Evolutionary conservation across 495 filamentous ascomycete genomes (phyloP).

Genomic region (Aspergillus cavernicola): DNA sequence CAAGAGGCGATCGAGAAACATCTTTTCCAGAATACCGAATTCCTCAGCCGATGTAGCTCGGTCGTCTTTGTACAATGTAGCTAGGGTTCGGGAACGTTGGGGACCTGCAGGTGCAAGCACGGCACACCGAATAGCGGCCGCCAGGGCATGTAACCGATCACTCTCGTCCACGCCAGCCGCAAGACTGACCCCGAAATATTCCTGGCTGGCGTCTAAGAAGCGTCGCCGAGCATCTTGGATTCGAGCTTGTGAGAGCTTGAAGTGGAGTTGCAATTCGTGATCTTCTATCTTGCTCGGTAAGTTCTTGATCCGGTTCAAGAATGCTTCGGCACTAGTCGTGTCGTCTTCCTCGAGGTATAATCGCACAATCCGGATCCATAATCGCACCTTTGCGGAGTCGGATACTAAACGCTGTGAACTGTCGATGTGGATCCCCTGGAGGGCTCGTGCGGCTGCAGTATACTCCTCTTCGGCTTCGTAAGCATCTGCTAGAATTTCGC

Average conservation of each 20-base stretch:
- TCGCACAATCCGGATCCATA: conserved; percentile 93
- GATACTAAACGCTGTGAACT: conserved; percentile 78
- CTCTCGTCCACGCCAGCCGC: conserved; percentile 73
- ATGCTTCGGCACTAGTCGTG: conserved; percentile 74
- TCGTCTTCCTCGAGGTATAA: conserved; percentile 95
- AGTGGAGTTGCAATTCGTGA: conserved; percentile 70
- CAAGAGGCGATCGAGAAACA: conserved; percentile 88
- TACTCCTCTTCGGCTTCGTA: conserved; percentile 82
- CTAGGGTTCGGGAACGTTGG: conserved; percentile 70
- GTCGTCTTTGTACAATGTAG: conserved; percentile 91
- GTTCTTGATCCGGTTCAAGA: conserved; percentile 90
- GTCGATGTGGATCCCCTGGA: conserved; percentile 84
- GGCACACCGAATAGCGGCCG: conserved; percentile 90
- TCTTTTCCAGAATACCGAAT: conserved; percentile 91
- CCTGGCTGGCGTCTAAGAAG: conserved; percentile 85
- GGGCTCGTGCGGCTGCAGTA: conserved; percentile 65
- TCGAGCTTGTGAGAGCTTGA: conserved; percentile 85
- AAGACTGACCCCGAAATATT: conserved; percentile 82
- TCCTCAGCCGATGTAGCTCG: conserved; percentile 71
- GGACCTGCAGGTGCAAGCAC: conserved; percentile 91
- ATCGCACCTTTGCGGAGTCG: conserved; percentile 68
- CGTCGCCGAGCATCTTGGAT: conserved; percentile 86
- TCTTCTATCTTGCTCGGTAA: conserved; percentile 77
- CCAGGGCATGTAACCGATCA: conserved; percentile 77
- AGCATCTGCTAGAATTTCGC: conserved; percentile 76